Base-by-base conservation (phyloP, 495 filamentous ascomycete genomes). In the Apodospora peruviana region DNA sequence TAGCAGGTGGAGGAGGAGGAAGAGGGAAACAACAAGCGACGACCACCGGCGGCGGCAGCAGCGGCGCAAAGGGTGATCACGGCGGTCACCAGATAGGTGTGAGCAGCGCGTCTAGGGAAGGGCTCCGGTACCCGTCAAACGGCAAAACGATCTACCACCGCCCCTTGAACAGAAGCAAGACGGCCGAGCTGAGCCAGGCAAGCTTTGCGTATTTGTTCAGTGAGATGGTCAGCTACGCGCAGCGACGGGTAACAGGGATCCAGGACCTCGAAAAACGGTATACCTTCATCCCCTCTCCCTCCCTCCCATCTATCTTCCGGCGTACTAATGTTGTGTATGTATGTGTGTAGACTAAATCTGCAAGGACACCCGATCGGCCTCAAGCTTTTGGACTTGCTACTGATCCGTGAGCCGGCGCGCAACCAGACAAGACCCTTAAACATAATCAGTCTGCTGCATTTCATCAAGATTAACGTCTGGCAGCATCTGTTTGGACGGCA, bases 131-230 rank as follows among this genome's bases (percentile, higher is more conserved):
- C 57, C 90, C 93, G n/a, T 86, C 87, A 21, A 93, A 85, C 62
- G 88, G 88, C 69, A 96, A 96, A 69, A 96, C 90, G 42, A 96
- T 99, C 69, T 99, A 97, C 70, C 89, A 97, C 77, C 81, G 94
- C 46, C 88, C 95, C 51, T 75, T 97, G 40, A 95, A 95, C 66
- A 86, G 93, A 45, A 87, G 81, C 60, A 86, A 86, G 60, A 87
- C 84, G 52, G 76, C 87, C 22, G 90, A 97, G 72, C 78, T 93
- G 50, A 94, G 88, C 66, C 85, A 93, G 47, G 83, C 94, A 0
- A 88, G 86, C 65, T 96, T 99, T 67, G 94, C 93, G 25, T 96
- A 93, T 61, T 74, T 99, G 18, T 99, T 99, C 58, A 84, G 81
- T 34, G 91, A 96, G 76, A 96, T 99, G 89, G 90, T 99, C 25